Conservation (phyloP, 495 filamentous ascomycete species). For the Parathielavia hyrcaniae region DNA sequence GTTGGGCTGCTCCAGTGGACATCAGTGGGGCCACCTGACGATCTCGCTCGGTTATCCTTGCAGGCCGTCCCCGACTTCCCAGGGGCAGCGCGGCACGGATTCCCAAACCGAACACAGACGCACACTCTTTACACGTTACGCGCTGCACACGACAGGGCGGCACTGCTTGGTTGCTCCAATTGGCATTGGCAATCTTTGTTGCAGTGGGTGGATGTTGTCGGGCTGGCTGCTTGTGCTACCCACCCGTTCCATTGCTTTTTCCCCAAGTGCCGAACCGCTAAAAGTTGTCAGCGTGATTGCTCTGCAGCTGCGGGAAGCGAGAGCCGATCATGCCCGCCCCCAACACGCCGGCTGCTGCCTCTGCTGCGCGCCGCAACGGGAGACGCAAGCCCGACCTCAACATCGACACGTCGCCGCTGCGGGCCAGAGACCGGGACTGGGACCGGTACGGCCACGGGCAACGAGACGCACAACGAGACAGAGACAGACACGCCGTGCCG, state of each 20-base stretch:
- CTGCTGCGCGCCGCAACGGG: conserved; percentile 19
- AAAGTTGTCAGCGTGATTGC: background rate
- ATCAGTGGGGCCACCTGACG: conserved; percentile 6
- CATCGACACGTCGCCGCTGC: conserved; percentile 27
- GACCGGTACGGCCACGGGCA: background rate
- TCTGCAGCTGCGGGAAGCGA: no score
- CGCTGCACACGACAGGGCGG: conserved; percentile 6
- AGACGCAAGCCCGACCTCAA: conserved; percentile 28
- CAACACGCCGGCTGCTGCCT: conserved; percentile 19
- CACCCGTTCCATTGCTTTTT: conserved; percentile 9
- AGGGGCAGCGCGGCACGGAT: conserved; percentile 9
- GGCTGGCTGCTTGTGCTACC: conserved; percentile 19
- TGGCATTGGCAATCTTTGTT: conserved; percentile 1
- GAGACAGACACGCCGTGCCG: conserved; percentile 16
- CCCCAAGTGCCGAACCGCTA: conserved; percentile 10
- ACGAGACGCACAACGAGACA: background rate
- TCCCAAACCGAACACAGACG: conserved; percentile 12
- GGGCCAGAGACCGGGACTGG: background rate
- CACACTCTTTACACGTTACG: conserved; percentile 29
- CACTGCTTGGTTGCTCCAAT: background rate
- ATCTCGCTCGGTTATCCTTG: conserved; percentile 6
- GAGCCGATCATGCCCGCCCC: conserved; percentile 22
- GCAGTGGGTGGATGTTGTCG: conserved; percentile 15
- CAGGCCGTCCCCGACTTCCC: background rate
- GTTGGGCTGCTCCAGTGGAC: conserved; percentile 5